These are phyloP conservation scores for Colletotrichum zoysiae DNA, from an alignment of 2,329 filamentous ascomycete species.

Conservation along the genomic window DNA sequence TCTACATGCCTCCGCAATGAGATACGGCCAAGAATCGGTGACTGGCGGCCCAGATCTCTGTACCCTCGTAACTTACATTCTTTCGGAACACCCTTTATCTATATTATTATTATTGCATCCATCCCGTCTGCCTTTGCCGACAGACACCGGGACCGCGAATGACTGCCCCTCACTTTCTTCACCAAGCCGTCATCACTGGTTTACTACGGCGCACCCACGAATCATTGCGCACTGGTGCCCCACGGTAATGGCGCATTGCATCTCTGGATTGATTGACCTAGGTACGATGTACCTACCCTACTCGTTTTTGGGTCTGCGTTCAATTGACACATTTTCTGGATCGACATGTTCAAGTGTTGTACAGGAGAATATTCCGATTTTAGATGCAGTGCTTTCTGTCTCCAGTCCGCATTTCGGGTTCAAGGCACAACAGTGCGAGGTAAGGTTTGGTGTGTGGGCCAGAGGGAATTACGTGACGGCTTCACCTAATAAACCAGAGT, in stretches of 20 bases:
- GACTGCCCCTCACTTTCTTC: slow-evolving; percentile 3
- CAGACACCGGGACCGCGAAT: slow-evolving; percentile 4
- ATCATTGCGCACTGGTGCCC: slow-evolving; percentile 20
- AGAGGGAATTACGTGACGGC: neutral
- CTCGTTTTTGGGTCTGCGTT: slow-evolving; percentile 18
- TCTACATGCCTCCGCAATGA: slow-evolving; percentile 20
- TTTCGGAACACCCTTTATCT: slow-evolving; percentile 7
- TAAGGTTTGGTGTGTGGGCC: neutral
- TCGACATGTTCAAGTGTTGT: slow-evolving; percentile 17
- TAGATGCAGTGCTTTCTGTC: neutral
- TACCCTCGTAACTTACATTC: slow-evolving; percentile 27
- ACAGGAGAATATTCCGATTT: neutral
- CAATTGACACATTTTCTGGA: slow-evolving; percentile 32
- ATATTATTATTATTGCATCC: neutral
- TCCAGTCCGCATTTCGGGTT: neutral
- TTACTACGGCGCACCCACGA: neutral
- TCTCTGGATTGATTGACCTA: slow-evolving; percentile 18
- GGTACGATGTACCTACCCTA: neutral
- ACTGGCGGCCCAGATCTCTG: neutral
- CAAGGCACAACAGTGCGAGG: neutral
- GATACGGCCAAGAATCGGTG: slow-evolving; percentile 2
- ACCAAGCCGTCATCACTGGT: slow-evolving; percentile 30
- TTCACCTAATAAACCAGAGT: neutral
- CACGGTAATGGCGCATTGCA: slow-evolving; percentile 38
- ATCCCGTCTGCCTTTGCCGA: slow-evolving; percentile 10